Conservation (phyloP, 169 alveolate species). For the Eimeria acervulina region DNA sequence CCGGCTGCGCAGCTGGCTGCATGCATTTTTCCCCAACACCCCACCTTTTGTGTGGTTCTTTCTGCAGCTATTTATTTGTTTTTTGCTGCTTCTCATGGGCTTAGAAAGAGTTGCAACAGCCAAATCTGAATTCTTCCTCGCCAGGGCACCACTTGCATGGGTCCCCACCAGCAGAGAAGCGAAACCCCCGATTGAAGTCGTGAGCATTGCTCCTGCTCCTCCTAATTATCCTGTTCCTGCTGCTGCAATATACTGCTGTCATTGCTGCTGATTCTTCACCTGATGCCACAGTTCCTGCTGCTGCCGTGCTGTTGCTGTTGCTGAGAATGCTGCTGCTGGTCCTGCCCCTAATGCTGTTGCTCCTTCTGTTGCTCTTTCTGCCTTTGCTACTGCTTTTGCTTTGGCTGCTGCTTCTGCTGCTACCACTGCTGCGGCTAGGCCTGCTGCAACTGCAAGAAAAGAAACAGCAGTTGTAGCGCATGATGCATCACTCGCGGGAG, state of each 20-base stretch:
- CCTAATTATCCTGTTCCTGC: not conserved
- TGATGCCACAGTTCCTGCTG: too few species aligned
- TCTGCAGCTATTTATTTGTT: constrained; percentile 34
- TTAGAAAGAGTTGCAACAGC: constrained; percentile 67
- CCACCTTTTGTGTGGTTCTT: constrained; percentile 76
- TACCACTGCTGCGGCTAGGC: not conserved
- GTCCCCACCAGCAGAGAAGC: constrained; percentile 61
- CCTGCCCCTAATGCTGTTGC: not conserved
- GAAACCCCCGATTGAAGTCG: constrained; percentile 69
- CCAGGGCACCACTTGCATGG: constrained; percentile 64
- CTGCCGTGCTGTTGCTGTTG: not conserved
- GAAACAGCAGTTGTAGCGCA: not conserved
- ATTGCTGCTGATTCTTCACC: not conserved
- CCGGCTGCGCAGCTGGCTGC: constrained; percentile 25
- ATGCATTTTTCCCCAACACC: constrained; percentile 67
- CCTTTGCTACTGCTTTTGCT: not conserved
- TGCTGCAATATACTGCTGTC: not conserved
- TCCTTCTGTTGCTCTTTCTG: not conserved
- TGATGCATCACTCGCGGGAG: not conserved
- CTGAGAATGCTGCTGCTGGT: not conserved
- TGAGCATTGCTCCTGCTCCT: not conserved
- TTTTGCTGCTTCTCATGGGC: constrained; percentile 64
- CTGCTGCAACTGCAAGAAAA: not conserved
- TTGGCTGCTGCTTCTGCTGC: not conserved
- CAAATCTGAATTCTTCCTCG: constrained; percentile 52